phyloP scores from a whole-genome alignment of 148 eudicot genomes.

The Chenopodium album region DNA sequence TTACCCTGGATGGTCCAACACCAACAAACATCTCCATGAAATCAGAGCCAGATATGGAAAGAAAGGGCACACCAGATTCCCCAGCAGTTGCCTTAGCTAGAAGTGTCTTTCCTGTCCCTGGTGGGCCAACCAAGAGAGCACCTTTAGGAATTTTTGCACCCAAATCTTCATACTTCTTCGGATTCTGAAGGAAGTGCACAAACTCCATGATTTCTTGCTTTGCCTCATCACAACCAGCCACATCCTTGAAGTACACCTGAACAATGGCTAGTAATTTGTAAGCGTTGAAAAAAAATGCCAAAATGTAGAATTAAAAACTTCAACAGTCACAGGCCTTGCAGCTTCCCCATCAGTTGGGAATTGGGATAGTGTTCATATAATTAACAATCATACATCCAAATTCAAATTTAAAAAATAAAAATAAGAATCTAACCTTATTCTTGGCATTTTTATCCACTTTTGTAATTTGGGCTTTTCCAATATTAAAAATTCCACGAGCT shows the following conservation, averaged over 20 bases:
- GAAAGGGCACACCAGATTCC: slow-evolving; percentile 94
- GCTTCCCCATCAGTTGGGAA: background rate
- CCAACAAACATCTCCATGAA: slow-evolving; percentile 99
- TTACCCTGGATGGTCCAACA: slow-evolving; percentile 91
- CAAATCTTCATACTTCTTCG: slow-evolving; percentile 73
- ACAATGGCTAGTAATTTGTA: background rate
- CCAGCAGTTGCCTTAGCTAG: slow-evolving; percentile 95
- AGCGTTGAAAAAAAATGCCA: background rate
- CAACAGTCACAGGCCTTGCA: background rate
- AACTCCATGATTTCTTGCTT: slow-evolving; percentile 85
- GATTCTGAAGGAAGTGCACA: slow-evolving; percentile 92
- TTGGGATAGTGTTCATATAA: background rate
- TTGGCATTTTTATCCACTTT: slow-evolving; percentile 83
- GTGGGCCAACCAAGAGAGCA: slow-evolving; percentile 91
- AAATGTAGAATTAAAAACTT: background rate
- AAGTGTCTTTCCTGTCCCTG: slow-evolving; percentile 94
- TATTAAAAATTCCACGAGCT: slow-evolving; percentile 76
- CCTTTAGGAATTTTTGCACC: slow-evolving; percentile 97
- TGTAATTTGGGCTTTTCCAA: slow-evolving; percentile 72
- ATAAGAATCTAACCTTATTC: slow-evolving; percentile 52
- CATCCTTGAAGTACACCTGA: slow-evolving; percentile 67
- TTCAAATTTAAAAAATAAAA: background rate
- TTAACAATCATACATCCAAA: background rate
- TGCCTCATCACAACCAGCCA: slow-evolving; percentile 83
- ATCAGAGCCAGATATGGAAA: slow-evolving; percentile 85